phyloP scores from a whole-genome alignment of 2,329 filamentous ascomycete genomes.

The Penicillium sp. region DNA sequence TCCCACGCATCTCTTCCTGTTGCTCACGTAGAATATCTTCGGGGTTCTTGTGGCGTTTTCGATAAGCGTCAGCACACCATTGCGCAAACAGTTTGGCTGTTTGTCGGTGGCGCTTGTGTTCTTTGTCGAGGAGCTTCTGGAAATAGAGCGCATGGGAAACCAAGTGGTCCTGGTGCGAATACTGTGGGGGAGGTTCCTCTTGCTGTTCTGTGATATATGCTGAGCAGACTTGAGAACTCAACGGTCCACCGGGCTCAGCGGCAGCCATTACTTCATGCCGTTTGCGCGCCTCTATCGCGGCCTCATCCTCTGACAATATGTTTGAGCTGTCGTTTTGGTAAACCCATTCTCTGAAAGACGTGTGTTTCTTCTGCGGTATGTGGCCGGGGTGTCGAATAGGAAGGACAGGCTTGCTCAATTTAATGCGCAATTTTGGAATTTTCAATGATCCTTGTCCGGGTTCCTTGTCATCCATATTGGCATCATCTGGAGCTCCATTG shows the following conservation, averaged over 20 bases:
- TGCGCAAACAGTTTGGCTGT: slow-evolving; percentile 68
- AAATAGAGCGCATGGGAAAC: slow-evolving; percentile 71
- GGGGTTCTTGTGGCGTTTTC: slow-evolving; percentile 36
- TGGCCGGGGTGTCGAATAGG: slow-evolving; percentile 47
- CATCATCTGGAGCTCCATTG: slow-evolving; percentile 9
- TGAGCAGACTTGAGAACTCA: slow-evolving; percentile 62
- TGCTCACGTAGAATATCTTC: slow-evolving; percentile 79
- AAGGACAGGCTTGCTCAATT: slow-evolving; percentile 45
- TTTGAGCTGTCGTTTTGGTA: slow-evolving; percentile 42
- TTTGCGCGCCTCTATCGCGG: slow-evolving; percentile 59
- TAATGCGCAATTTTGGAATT: slow-evolving; percentile 38
- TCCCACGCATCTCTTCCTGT: slow-evolving; percentile 54
- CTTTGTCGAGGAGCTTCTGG: slow-evolving; percentile 66
- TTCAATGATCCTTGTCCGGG: slow-evolving; percentile 18
- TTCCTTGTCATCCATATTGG: slow-evolving; percentile 14
- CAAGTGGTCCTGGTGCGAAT: slow-evolving; percentile 79
- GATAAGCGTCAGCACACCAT: slow-evolving; percentile 37
- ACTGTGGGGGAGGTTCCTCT: slow-evolving; percentile 68
- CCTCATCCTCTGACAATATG: slow-evolving; percentile 50
- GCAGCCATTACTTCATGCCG: slow-evolving; percentile 64
- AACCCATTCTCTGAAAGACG: slow-evolving; percentile 59
- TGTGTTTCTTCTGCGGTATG: slow-evolving; percentile 38
- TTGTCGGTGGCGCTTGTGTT: slow-evolving; percentile 68
- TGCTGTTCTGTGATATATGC: slow-evolving; percentile 63
- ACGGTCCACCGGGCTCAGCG: slow-evolving; percentile 62